Evolutionary conservation across 2,329 filamentous ascomycete genomes (phyloP).

Genomic region (Sporothrix mexicana): DNA sequence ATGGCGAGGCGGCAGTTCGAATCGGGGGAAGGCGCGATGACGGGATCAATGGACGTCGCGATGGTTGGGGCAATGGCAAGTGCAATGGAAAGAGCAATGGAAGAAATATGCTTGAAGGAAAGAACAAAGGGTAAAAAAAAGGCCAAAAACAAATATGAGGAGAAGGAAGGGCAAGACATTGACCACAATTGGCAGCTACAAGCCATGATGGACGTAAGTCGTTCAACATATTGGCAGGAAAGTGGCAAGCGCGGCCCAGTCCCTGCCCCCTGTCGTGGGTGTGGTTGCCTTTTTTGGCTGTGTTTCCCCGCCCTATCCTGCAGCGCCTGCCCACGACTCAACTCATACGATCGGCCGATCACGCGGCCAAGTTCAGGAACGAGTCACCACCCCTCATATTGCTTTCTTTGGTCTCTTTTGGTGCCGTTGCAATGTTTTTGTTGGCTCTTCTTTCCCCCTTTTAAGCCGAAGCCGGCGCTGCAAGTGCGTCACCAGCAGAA

Average conservation of each 20-base stretch:
- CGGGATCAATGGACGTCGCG: background rate
- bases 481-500: background rate
- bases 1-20: background rate
- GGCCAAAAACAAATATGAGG: no score
- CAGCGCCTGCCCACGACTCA: constrained; percentile 16
- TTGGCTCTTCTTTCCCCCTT: background rate
- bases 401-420: background rate
- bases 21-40: background rate
- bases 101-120: background rate
- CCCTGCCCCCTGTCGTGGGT: background rate
- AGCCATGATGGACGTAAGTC: background rate
- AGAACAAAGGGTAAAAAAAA: background rate
- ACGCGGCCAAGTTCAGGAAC: constrained; percentile 19
- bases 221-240: background rate
- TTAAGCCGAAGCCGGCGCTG: background rate
- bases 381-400: constrained; percentile 12
- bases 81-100: constrained; percentile 17
- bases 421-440: no score
- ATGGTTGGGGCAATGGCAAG: background rate
- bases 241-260: constrained; percentile 22
- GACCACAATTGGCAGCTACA: constrained; percentile 18
- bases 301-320: constrained; percentile 23
- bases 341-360: constrained; percentile 19
- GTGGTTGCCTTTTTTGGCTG: background rate
- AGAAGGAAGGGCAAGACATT: background rate